Evolutionary conservation across 495 filamentous ascomycete species (phyloP).

Genomic region (Aspergillus wentii): DNA sequence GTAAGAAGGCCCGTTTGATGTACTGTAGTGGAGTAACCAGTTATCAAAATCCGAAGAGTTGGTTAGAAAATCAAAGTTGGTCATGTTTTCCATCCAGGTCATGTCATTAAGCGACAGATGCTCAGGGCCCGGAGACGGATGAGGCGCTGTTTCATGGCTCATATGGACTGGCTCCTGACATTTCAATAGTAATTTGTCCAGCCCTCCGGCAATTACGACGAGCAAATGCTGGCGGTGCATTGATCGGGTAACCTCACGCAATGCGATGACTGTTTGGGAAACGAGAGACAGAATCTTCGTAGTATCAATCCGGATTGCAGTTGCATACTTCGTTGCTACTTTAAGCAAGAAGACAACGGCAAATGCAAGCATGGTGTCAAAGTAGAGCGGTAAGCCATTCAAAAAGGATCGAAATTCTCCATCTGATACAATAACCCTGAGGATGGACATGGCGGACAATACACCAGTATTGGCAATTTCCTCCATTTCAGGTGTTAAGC

Average conservation of each 20-base stretch:
- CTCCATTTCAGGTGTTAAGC: conserved; percentile 20
- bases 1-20: no score
- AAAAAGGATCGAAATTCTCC: conserved; percentile 23
- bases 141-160: conserved; percentile 5
- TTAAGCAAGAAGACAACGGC: conserved; percentile 30
- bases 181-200: conserved; percentile 15
- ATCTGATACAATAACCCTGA: conserved; percentile 22
- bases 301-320: conserved; percentile 19
- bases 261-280: conserved; percentile 17
- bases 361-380: conserved; percentile 34
- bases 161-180: conserved; percentile 12
- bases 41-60: no score
- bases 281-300: conserved; percentile 23
- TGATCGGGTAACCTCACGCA: conserved; percentile 17
- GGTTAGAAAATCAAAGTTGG: conserved; percentile 27
- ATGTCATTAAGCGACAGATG: conserved; percentile 13
- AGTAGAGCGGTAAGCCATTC: conserved; percentile 29
- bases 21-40: no score
- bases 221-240: conserved; percentile 26
- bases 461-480: conserved; percentile 27
- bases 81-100: conserved; percentile 27
- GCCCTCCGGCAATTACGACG: conserved; percentile 19
- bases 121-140: conserved; percentile 11
- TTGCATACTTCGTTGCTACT: conserved; percentile 22
- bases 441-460: conserved; percentile 25